These are phyloP conservation scores for Fraxinus greggii DNA, from an alignment of 305 asterid species.

Conservation along the genomic window DNA sequence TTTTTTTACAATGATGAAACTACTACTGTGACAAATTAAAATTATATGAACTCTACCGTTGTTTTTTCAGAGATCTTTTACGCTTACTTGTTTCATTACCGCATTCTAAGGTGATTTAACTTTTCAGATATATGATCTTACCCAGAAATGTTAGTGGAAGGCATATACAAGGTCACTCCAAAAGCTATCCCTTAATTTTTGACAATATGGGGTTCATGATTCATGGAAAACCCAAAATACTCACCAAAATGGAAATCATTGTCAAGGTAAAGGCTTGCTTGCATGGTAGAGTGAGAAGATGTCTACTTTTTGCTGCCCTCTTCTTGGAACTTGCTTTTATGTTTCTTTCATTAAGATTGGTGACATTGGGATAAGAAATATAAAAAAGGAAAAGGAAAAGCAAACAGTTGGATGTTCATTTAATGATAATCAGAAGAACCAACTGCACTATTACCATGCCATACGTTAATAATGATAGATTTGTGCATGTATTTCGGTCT, in stretches of 20 bases:
- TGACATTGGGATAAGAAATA: background rate
- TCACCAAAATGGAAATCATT: conserved; percentile 53
- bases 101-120: conserved; percentile 20
- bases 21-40: background rate
- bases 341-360: background rate
- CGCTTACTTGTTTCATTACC: conserved; percentile 7
- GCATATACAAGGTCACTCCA: conserved; percentile 34
- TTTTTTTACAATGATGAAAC: conserved; percentile 8
- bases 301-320: background rate
- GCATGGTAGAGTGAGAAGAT: conserved; percentile 16
- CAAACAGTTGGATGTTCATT: background rate
- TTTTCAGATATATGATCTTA: conserved; percentile 60
- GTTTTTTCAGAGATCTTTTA: background rate
- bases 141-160: conserved; percentile 39
- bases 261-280: conserved; percentile 52
- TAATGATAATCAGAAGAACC: background rate
- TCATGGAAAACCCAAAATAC: conserved; percentile 60
- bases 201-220: conserved; percentile 64
- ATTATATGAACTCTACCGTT: background rate
- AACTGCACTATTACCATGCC: background rate
- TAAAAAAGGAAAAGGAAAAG: background rate
- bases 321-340: background rate
- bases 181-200: conserved; percentile 45
- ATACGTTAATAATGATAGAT: background rate
- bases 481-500: background rate